Conservation (phyloP, 176 grass and related monocot species). For the Eragrostis nindensis region DNA sequence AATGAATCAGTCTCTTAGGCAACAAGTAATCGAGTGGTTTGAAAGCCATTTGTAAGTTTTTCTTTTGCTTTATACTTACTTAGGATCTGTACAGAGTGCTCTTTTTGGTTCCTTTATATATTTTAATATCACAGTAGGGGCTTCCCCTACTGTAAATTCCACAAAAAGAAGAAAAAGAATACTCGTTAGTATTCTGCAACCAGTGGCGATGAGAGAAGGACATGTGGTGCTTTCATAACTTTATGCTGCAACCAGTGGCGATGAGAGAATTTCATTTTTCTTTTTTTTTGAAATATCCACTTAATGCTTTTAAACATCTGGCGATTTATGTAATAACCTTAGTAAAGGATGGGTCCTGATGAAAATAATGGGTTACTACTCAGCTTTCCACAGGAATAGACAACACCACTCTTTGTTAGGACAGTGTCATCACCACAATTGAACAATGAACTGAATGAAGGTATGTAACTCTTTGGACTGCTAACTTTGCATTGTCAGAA, state of each 20-base stretch:
- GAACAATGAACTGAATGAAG: background rate
- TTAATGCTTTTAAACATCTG: background rate
- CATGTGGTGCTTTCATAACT: background rate
- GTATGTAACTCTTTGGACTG: background rate
- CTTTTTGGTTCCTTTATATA: too few species aligned
- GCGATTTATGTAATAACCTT: slow-evolving; percentile 1
- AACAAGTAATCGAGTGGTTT: too few species aligned
- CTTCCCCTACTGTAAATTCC: background rate
- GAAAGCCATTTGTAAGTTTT: too few species aligned
- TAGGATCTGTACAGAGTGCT: too few species aligned
- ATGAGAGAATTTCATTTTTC: background rate
- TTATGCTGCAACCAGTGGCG: background rate
- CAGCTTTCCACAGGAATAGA: slow-evolving; percentile 9
- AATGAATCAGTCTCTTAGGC: too few species aligned
- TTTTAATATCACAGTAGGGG: background rate
- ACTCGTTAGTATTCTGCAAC: too few species aligned
- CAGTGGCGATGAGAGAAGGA: too few species aligned
- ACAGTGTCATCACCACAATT: slow-evolving; percentile 9
- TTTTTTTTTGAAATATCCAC: background rate
- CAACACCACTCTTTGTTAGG: background rate
- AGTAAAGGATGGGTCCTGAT: background rate
- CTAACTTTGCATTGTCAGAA: background rate
- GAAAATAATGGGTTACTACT: background rate
- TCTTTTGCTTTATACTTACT: too few species aligned
- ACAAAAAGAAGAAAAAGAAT: background rate